Evolutionary conservation across 371 early-diverging fungal genomes (phyloP).

Genomic region (Smittium mucronatum): DNA sequence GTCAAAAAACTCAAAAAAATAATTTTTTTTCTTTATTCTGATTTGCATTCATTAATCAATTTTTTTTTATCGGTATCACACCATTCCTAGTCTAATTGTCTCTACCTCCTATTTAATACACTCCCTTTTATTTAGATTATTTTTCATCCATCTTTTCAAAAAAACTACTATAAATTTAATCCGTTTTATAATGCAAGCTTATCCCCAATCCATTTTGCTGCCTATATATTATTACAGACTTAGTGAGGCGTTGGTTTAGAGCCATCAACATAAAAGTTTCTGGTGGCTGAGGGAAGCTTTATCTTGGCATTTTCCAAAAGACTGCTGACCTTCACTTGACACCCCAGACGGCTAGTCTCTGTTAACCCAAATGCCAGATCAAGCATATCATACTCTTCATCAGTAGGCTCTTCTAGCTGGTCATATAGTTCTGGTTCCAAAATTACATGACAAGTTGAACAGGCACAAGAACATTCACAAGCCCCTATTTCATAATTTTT

Average conservation of each 20-base stretch:
- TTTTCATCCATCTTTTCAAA: too few species aligned
- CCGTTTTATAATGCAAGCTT: too few species aligned
- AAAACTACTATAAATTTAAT: too few species aligned
- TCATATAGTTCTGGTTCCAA: constrained; percentile 75
- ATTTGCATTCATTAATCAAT: too few species aligned
- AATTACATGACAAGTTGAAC: constrained; percentile 96
- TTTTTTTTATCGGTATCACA: too few species aligned
- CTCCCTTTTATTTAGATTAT: too few species aligned
- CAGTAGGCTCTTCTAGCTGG: constrained; percentile 81
- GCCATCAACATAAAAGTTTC: constrained; percentile 94
- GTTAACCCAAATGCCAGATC: constrained; percentile 97
- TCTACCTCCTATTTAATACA: too few species aligned
- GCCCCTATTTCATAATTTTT: constrained; percentile 48
- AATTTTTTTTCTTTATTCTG: too few species aligned
- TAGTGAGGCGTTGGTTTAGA: constrained; percentile 33
- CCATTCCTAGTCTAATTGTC: too few species aligned
- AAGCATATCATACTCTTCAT: constrained; percentile 99
- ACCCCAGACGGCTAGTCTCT: constrained; percentile 95
- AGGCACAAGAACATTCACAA: constrained; percentile 95
- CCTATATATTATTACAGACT: too few species aligned
- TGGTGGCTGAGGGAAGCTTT: constrained; percentile 86
- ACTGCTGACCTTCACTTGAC: constrained; percentile 79
- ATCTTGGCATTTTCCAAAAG: constrained; percentile 81
- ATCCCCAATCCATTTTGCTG: too few species aligned
- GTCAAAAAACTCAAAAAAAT: constrained; percentile 29